These are phyloP conservation scores for Tulasnella sp. DNA, from an alignment of 768 basidiomycete genomes.

Conservation along the genomic window DNA sequence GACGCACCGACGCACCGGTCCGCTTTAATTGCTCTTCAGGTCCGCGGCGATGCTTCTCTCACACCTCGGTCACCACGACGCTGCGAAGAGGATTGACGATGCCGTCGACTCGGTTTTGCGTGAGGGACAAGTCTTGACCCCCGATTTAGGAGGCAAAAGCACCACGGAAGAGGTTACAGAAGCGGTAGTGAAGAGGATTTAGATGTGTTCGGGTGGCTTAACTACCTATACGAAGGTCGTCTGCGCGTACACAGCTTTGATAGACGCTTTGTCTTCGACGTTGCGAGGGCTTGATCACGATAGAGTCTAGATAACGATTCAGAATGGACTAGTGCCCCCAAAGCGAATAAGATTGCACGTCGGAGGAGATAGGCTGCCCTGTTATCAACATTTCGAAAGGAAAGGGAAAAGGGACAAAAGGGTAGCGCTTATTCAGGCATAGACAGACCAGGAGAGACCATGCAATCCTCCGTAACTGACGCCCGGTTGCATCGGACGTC, in stretches of 20 bases:
- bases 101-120: constrained; percentile 52
- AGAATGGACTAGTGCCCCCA: neutral
- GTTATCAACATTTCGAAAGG: constrained; percentile 16
- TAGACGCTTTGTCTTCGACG: neutral
- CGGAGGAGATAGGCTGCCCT: constrained; percentile 6
- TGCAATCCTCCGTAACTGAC: constrained; percentile 1
- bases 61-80: constrained; percentile 50
- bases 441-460: constrained; percentile 2
- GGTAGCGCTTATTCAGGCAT: constrained; percentile 10
- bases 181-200: constrained; percentile 49
- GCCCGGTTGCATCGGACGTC: constrained; percentile 8
- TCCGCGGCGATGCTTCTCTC: constrained; percentile 51
- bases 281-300: constrained; percentile 8
- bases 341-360: neutral
- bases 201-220: neutral
- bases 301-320: constrained; percentile 10
- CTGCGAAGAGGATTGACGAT: constrained; percentile 50
- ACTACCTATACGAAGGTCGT: neutral
- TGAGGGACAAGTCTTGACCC: constrained; percentile 48
- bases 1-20: neutral
- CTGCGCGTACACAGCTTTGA: neutral
- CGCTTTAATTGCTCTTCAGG: constrained; percentile 24
- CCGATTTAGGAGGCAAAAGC: constrained; percentile 51
- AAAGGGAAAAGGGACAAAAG: neutral
- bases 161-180: constrained; percentile 52